phyloP scores from a whole-genome alignment of 306 rosid genomes.

The Pterocarpus santalinus region DNA sequence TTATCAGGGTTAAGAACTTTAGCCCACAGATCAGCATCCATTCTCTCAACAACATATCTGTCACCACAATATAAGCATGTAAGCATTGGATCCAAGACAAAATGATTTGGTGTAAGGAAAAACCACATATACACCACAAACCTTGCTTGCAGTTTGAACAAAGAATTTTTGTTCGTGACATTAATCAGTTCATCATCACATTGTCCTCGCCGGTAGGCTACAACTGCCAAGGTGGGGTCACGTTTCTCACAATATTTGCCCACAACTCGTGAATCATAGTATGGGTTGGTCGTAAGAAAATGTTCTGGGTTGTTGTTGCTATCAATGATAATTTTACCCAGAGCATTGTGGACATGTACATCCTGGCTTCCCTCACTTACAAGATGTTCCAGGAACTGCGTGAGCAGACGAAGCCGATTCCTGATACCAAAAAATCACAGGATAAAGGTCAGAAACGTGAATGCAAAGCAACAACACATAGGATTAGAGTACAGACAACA shows the following conservation, averaged over 20 bases:
- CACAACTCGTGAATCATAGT: constrained; percentile 98
- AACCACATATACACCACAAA: constrained; percentile 54
- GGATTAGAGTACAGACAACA: constrained; percentile 49
- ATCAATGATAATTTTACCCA: constrained; percentile 98
- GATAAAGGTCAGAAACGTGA: constrained; percentile 34
- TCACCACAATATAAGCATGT: constrained; percentile 45
- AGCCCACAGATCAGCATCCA: constrained; percentile 96
- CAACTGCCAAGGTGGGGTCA: constrained; percentile 98
- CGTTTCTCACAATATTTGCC: constrained; percentile 99
- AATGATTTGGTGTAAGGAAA: constrained; percentile 15
- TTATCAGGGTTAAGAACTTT: constrained; percentile 92
- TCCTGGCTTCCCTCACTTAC: constrained; percentile 99
- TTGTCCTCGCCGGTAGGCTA: constrained; percentile 96
- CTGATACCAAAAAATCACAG: constrained; percentile 52
- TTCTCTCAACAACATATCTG: constrained; percentile 99
- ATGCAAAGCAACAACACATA: background rate
- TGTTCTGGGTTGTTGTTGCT: constrained; percentile 99
- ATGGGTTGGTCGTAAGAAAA: constrained; percentile 98
- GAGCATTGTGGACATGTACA: constrained; percentile 97
- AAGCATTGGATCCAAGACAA: constrained; percentile 35
- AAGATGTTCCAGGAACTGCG: constrained; percentile 98
- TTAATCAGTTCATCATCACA: constrained; percentile 96
- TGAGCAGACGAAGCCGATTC: constrained; percentile 94
- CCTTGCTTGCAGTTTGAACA: constrained; percentile 99
- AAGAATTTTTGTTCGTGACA: constrained; percentile 91